phyloP scores from a whole-genome alignment of 805 yeast genomes.

The Kodamaea restingae region DNA sequence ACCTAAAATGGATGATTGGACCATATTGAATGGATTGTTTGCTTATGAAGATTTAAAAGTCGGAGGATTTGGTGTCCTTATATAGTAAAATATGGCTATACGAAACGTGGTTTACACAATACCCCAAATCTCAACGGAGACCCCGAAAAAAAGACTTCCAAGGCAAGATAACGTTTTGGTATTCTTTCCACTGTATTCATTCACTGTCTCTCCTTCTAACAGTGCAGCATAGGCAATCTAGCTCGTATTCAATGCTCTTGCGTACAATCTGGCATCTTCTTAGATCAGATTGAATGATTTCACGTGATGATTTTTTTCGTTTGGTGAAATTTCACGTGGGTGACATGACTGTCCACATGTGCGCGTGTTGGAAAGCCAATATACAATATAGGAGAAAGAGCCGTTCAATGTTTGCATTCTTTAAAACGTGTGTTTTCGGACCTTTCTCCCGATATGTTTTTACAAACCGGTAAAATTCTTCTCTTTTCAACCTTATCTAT shows the following conservation, averaged over 20 bases:
- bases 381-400: not conserved
- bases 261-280: not conserved
- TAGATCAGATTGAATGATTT: constrained; percentile 5
- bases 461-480: too few species aligned
- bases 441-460: too few species aligned
- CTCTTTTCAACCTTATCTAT: too few species aligned
- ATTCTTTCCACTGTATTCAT: too few species aligned
- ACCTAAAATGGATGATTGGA: constrained; percentile 95
- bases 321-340: constrained; percentile 5
- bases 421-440: too few species aligned
- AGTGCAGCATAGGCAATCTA: too few species aligned
- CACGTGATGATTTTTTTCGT: constrained; percentile 1
- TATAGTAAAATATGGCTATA: constrained; percentile 3
- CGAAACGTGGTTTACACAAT: not conserved
- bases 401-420: not conserved
- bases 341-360: not conserved
- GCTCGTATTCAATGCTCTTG: too few species aligned
- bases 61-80: not conserved
- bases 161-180: too few species aligned
- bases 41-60: not conserved
- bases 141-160: not conserved
- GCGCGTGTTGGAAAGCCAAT: too few species aligned
- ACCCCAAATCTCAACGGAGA: not conserved
- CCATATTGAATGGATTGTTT: constrained; percentile 49
- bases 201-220: too few species aligned